phyloP scores from a whole-genome alignment of 23 red algal species.

The Agarophyton chilense region DNA sequence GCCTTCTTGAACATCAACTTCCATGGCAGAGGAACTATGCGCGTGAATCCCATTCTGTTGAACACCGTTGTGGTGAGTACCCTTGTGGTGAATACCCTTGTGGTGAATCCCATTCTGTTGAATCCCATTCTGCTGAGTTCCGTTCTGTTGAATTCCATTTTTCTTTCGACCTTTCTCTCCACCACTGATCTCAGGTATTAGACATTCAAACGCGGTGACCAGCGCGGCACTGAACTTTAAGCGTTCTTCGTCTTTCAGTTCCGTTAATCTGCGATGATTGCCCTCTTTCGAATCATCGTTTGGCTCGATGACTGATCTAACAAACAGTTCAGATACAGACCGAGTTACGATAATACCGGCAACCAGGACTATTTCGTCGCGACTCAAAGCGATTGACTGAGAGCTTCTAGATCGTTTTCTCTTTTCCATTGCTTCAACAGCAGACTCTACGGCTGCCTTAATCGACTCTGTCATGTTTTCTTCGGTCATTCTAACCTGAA shows the following conservation, averaged over 20 bases:
- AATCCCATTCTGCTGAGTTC: neutral
- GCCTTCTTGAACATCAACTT: neutral
- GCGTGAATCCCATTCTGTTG: neutral
- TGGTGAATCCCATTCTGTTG: neutral
- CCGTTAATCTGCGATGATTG: neutral
- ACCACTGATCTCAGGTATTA: neutral
- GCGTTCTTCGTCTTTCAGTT: neutral
- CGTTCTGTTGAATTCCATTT: neutral
- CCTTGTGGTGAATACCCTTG: neutral
- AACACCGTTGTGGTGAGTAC: neutral
- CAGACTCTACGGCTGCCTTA: neutral
- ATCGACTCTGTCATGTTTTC: neutral
- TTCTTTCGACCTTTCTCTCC: neutral
- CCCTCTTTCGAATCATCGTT: neutral
- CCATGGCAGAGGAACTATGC: neutral
- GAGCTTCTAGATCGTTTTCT: neutral
- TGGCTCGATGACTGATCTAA: neutral
- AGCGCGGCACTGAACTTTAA: neutral
- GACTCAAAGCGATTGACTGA: neutral
- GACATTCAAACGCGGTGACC: neutral
- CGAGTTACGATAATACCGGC: slow-evolving; percentile 7
- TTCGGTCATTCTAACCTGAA: neutral
- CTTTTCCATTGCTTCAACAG: neutral
- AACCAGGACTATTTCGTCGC: neutral
- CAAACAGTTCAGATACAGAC: slow-evolving; percentile 1